Evolutionary conservation across 192 early-diverging fungal genomes (phyloP), one percentile per base, ranked within the genome.

Genomic region (Mortierella claussenii): DNA sequence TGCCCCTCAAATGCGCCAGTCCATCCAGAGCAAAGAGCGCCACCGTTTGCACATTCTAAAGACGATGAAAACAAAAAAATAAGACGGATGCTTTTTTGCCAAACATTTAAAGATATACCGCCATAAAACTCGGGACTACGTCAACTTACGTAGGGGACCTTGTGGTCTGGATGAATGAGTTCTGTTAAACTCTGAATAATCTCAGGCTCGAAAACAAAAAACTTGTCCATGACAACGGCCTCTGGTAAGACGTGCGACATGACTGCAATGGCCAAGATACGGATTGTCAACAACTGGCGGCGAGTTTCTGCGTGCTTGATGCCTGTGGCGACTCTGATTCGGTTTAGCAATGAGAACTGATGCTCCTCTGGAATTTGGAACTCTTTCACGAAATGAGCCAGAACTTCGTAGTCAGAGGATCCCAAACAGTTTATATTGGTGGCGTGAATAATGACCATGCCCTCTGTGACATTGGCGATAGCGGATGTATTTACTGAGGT

Each of bases 141-240:
- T 31, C 43, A 13, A 79, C 78, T 78, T 85, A 87, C 85, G 31
- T 85, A 68, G 46, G 88, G 83, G 18, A 88, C 89, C 45, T 83
- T 71, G 33, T 84, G 85, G 24, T 81, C 80, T 55, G 91, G 90
- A 67, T 91, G 87, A n/a, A 94, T 79, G 18, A 94, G 55, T 43
- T 93, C 91, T 2, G 93, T 89, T 2, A 97, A 67, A 32, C 91
- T 86, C 9, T 86, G 80, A 6, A 94, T 90, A 24, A 97, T 83
- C 65, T 95, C 91, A 20, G 96, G 96, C 67, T 97, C 96, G 66
- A 94, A 96, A 15, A 91, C 83, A 66, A 96, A 92, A 27, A 98
- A 81, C 59, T 87, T 88, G 58, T 86, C 90, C 24, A 91, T 78
- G 15, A 88, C 82, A 32, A 85, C 55, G 2, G 88, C 81, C 63